Evolutionary conservation across 495 filamentous ascomycete species (phyloP).

Genomic region (Oidiodendron maius): DNA sequence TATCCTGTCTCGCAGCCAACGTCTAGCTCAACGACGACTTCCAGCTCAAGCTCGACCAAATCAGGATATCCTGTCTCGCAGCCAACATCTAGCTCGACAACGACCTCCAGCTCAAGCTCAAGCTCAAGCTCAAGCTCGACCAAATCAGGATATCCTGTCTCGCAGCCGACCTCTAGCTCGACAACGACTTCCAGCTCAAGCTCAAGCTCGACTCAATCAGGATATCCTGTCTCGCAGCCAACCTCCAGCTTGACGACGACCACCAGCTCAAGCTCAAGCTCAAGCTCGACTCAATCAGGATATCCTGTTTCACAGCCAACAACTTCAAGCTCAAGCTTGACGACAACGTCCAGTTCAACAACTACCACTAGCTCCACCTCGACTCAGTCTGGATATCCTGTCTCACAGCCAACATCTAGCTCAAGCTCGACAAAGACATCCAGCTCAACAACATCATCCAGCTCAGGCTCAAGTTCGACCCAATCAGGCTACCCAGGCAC

Average conservation of each 20-base stretch:
- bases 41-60: neutral
- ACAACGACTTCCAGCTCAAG: neutral
- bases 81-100: neutral
- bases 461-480: too few relatives aligned
- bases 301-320: neutral
- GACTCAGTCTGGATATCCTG: too few relatives aligned
- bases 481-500: too few relatives aligned
- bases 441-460: slow-evolving; percentile 51
- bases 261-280: neutral
- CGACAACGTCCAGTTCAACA: too few relatives aligned
- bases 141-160: neutral
- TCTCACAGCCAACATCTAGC: slow-evolving; percentile 43
- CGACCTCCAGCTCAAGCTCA: neutral
- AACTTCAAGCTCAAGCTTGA: neutral
- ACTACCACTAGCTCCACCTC: neutral
- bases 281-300: neutral
- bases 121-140: neutral
- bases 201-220: neutral
- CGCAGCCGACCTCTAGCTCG: neutral
- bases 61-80: neutral
- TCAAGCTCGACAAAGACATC: slow-evolving; percentile 49
- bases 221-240: neutral
- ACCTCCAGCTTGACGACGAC: neutral
- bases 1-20: neutral
- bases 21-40: neutral